Percentiles rank a stretch among this genome's conserved stretches.
These are phyloP conservation scores for Penicillium angulare DNA, from an alignment of 495 filamentous ascomycete genomes.

Conservation along the genomic window DNA sequence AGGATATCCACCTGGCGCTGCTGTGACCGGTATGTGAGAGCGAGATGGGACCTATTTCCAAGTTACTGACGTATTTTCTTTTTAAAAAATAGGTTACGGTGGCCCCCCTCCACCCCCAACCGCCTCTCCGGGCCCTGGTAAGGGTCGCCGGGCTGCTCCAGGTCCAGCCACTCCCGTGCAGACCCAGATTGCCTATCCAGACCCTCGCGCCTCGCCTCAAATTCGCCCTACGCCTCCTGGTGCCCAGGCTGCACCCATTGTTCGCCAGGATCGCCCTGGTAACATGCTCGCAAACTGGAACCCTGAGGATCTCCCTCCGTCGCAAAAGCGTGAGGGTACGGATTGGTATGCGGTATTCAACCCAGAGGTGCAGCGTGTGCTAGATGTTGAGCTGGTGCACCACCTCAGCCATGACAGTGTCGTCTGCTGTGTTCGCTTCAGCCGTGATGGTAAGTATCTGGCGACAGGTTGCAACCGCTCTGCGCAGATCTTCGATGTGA, in stretches of 20 bases:
- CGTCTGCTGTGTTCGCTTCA: slow-evolving; percentile 89
- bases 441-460: slow-evolving; percentile 82
- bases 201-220: slow-evolving; percentile 78
- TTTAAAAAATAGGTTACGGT: slow-evolving; percentile 50
- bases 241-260: slow-evolving; percentile 32
- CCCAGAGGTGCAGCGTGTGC: slow-evolving; percentile 73
- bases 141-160: slow-evolving; percentile 58
- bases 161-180: slow-evolving; percentile 91
- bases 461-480: slow-evolving; percentile 88
- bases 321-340: slow-evolving; percentile 76
- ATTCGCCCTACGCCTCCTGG: slow-evolving; percentile 75
- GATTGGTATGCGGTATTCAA: slow-evolving; percentile 95
- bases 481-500: slow-evolving; percentile 87
- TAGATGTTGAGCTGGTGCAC: slow-evolving; percentile 87
- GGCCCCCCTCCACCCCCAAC: slow-evolving; percentile 74
- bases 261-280: slow-evolving; percentile 55
- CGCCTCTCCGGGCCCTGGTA: slow-evolving; percentile 82
- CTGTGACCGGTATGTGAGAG: slow-evolving; percentile 62
- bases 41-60: slow-evolving; percentile 11
- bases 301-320: slow-evolving; percentile 74
- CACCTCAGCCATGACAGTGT: slow-evolving; percentile 83
- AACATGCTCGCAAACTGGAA: slow-evolving; percentile 89
- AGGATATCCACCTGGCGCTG: slow-evolving; percentile 61
- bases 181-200: slow-evolving; percentile 78
- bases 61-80: slow-evolving; percentile 27